Base-by-base conservation (phyloP, 352 stramenopile genomes). In the Globisporangium camurandrum region DNA sequence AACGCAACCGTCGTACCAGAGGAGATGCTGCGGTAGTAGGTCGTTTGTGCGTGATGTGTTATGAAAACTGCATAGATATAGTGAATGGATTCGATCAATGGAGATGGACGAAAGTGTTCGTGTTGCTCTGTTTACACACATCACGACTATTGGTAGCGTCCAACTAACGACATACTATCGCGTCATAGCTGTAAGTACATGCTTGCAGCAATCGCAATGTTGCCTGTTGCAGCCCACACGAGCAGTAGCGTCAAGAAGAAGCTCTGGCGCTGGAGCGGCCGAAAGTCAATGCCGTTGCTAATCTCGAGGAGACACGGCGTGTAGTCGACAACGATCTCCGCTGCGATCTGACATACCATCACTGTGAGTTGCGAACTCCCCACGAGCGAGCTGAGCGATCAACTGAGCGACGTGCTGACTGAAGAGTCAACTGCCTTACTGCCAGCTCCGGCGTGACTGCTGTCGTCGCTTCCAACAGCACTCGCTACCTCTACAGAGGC, bases 291-390 rank as follows among this genome's bases (percentile, higher is more conserved):
- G 8, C 54, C 47, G 20, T 61, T 50, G 6, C 39, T 46, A 4
- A 54, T 49, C 36, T 71, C 63, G 0, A 71, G 20, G 1, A 59
- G 23, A 24, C 52, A 66, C 20, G 51, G 56, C 26, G 67, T 43
- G 28, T 59, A 60, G 41, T 62, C 46, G 23, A 66, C 49, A 17
- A 69, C 10, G 11, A 63, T 27, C 23, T 66, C 52, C 1, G 57
- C 22, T 20, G 23, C 42, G 45, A 68, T 26, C 24, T 71, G 59
- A 26, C 58, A 39, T 3, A 11, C 27, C 12, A 68, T 24, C 19
- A 66, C 41, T 1, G 36, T 8, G 23, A 11, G 9, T 42, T 65
- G 48, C 38, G 39, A 31, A 4, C 55, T 20, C 12, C 30, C 1
- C 49, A 55, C 12, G 28, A 50, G 30, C 8, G 30, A 34, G 8